phyloP scores from a whole-genome alignment of 2,329 filamentous ascomycete species.

The Tolypocladium ophioglossoides region DNA sequence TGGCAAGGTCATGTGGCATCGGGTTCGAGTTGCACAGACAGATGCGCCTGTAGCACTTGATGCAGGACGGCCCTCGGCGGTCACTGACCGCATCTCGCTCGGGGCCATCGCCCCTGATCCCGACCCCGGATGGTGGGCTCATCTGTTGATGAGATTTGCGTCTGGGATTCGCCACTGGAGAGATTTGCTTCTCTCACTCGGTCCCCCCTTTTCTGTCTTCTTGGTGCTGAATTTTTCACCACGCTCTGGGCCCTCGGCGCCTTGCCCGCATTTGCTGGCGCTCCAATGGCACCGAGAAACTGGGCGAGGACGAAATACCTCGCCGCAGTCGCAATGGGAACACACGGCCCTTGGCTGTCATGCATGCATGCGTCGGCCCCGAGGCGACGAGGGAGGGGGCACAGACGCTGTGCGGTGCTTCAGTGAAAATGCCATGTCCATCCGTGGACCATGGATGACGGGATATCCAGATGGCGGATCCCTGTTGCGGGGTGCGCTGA shows the following conservation, averaged over 20 bases:
- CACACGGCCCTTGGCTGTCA: not conserved
- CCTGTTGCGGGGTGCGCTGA: conserved; percentile 3
- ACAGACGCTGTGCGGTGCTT: not conserved
- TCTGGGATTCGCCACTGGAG: not conserved
- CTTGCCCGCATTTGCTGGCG: not conserved
- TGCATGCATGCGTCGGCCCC: not conserved
- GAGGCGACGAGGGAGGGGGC: not conserved
- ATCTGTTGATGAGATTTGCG: not conserved
- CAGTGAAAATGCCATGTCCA: not conserved
- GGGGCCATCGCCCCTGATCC: not conserved
- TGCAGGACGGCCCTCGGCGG: not conserved
- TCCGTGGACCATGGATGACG: not conserved
- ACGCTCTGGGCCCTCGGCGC: not conserved
- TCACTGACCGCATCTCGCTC: not conserved
- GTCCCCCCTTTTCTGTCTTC: not conserved
- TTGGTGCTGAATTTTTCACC: not conserved
- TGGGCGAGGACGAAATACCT: too few relatives aligned
- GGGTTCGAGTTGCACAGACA: not conserved
- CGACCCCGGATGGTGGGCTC: not conserved
- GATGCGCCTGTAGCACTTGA: not conserved
- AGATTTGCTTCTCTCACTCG: not conserved
- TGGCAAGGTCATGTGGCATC: not conserved
- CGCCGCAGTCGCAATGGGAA: not conserved
- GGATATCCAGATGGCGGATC: conserved; percentile 11
- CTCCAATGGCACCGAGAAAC: not conserved